These are phyloP conservation scores for Chytriomyces sp. DNA, from an alignment of 192 early-diverging fungal genomes.

Conservation along the genomic window DNA sequence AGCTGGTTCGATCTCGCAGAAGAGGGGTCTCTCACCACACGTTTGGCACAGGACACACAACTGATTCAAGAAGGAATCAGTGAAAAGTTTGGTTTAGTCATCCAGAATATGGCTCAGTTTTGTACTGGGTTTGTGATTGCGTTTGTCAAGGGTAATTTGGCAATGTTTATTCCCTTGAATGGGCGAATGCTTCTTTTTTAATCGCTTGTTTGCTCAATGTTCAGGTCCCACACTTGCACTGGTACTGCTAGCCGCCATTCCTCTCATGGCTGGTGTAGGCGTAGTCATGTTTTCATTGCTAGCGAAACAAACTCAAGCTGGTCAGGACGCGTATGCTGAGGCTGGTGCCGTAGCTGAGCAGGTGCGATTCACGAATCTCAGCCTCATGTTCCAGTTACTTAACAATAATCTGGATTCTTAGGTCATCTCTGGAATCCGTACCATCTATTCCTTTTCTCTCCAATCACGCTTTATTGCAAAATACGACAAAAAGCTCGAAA, in stretches of 20 bases:
- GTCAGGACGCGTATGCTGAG: slow-evolving; percentile 71
- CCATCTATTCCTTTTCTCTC: slow-evolving; percentile 83
- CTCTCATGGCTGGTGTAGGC: slow-evolving; percentile 55
- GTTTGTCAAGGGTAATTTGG: slow-evolving; percentile 70
- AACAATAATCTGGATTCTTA: no score
- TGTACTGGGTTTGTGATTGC: slow-evolving; percentile 54
- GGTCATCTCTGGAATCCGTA: slow-evolving; percentile 81
- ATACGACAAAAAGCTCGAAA: slow-evolving; percentile 68
- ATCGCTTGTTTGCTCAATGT: neutral
- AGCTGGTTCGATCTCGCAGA: slow-evolving; percentile 47
- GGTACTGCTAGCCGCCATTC: slow-evolving; percentile 23
- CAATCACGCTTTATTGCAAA: slow-evolving; percentile 70
- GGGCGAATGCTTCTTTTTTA: neutral
- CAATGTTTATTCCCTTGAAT: neutral
- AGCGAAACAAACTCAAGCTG: slow-evolving; percentile 65
- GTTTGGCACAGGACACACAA: slow-evolving; percentile 52
- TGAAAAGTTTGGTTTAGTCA: slow-evolving; percentile 56
- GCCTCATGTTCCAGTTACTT: no score
- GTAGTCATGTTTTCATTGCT: slow-evolving; percentile 78
- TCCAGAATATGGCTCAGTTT: slow-evolving; percentile 50
- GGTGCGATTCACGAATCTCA: neutral
- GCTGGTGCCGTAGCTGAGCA: slow-evolving; percentile 89
- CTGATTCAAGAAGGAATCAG: slow-evolving; percentile 62
- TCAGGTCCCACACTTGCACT: slow-evolving; percentile 28
- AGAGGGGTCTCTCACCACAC: slow-evolving; percentile 54